Conservation (phyloP, 345 rosid genomes). For the Populus nigra region DNA sequence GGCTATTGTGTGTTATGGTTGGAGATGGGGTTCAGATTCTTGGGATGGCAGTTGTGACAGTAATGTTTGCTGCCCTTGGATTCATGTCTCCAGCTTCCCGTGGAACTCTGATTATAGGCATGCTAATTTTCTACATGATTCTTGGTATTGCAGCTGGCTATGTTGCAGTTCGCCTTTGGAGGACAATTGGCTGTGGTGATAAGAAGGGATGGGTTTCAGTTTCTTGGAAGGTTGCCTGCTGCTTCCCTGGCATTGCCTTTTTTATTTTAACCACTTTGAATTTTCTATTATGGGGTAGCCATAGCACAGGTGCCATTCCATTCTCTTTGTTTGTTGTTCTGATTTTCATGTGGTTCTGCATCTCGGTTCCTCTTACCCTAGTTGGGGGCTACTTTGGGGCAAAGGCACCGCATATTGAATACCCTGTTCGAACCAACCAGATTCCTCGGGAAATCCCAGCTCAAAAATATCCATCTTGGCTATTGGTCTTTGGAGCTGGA, state of each 20-base stretch:
- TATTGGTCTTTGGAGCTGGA: constrained; percentile 70
- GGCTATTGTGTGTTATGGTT: constrained; percentile 64
- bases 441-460: constrained; percentile 76
- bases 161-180: constrained; percentile 69
- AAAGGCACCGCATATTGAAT: constrained; percentile 59
- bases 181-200: constrained; percentile 56
- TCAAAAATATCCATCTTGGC: constrained; percentile 75
- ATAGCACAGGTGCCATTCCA: constrained; percentile 76
- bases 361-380: constrained; percentile 67
- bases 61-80: constrained; percentile 71
- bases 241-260: constrained; percentile 75
- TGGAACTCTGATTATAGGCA: constrained; percentile 66
- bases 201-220: constrained; percentile 64
- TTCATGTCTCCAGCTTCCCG: constrained; percentile 84
- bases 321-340: constrained; percentile 51
- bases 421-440: constrained; percentile 73
- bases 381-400: constrained; percentile 67
- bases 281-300: constrained; percentile 64
- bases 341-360: constrained; percentile 62
- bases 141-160: constrained; percentile 72
- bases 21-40: constrained; percentile 78
- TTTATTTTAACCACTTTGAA: constrained; percentile 53
- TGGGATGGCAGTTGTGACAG: constrained; percentile 71
- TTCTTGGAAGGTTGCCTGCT: constrained; percentile 70
- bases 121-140: constrained; percentile 69